Percentiles rank a stretch among this genome's conserved stretches.
These are phyloP conservation scores for Zoysia pacifica DNA, from an alignment of 176 grass and related monocot species.

Conservation along the genomic window DNA sequence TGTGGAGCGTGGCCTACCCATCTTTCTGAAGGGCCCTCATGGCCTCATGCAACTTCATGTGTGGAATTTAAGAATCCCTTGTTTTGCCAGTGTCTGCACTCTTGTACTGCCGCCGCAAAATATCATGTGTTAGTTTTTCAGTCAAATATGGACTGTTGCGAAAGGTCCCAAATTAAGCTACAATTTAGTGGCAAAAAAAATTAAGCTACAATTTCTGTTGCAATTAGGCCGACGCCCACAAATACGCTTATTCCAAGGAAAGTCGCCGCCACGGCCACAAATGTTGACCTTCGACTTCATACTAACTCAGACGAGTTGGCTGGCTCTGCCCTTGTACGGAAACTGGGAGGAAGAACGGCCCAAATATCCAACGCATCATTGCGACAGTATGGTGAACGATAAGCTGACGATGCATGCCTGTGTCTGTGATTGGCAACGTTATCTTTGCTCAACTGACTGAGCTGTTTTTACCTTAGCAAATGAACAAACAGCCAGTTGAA, in stretches of 20 bases:
- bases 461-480: neutral
- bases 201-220: neutral
- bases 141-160: neutral
- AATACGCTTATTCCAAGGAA: neutral
- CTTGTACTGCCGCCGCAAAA: neutral
- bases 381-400: constrained; percentile 7
- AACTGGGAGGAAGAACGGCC: neutral
- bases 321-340: neutral
- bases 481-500: neutral
- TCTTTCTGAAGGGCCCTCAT: neutral
- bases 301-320: neutral
- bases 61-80: neutral
- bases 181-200: neutral
- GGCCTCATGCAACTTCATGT: constrained; percentile 15
- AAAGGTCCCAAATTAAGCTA: neutral
- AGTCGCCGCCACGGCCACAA: neutral
- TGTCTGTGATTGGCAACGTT: neutral
- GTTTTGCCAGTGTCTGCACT: neutral
- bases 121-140: neutral
- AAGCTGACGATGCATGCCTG: neutral
- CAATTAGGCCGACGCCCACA: constrained; percentile 2
- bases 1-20: neutral
- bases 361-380: neutral
- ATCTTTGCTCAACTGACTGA: neutral
- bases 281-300: constrained; percentile 1